Evolutionary conservation across 192 early-diverging fungal species (phyloP), one percentile per base, ranked within the genome.

Genomic region (Rhizophlyctis rosea): DNA sequence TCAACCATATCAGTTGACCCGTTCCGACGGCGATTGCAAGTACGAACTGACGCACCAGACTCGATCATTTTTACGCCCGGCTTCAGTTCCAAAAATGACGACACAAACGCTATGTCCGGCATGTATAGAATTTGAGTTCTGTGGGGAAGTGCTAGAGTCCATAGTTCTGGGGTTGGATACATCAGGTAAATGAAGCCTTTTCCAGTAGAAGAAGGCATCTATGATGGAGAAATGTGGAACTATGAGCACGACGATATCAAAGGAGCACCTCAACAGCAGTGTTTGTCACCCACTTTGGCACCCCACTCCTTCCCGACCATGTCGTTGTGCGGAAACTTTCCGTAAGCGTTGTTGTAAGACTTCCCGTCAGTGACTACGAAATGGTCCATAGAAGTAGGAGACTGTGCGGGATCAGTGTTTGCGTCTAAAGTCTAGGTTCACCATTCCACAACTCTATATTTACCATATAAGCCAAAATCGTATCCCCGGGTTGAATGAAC

Each of bases 91-190:
- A 98, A 82, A 55, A 84, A 81, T 32, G 81, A 68, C 14, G 86
- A 87, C 24, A 98, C 88, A 47, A 94, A 87, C 14, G 96, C 90
- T 69, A 98, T 98, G 68, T 98, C 96, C 21, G 94, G 87, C 53
- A 89, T 71, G 64, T 98, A 98, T 24, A 98, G 75, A 44, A 98
- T 98, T 74, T 98, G 96, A 11, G 96, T 98, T 39, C 96, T 83
- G 65, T 98, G 96, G 13, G 94, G 93, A 16, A 98, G 77, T 5
- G 85, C 81, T 50, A 85, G 75, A 0, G 96, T 98, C 96, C 96
- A 98, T 27, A 98, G 83, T 64, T 95, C 96, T 0, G 96, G 96
- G 0, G 94, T 95, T 7, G 94, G 93, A 47, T 91, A 84, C 21
- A 98, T 78, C 21, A 98, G 71, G 62, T 90, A 92, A 9, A 96